Evolutionary conservation across 148 eudicot species (phyloP), one percentile per base, ranked within the genome.

Genomic region (Amaranthus cruentus): DNA sequence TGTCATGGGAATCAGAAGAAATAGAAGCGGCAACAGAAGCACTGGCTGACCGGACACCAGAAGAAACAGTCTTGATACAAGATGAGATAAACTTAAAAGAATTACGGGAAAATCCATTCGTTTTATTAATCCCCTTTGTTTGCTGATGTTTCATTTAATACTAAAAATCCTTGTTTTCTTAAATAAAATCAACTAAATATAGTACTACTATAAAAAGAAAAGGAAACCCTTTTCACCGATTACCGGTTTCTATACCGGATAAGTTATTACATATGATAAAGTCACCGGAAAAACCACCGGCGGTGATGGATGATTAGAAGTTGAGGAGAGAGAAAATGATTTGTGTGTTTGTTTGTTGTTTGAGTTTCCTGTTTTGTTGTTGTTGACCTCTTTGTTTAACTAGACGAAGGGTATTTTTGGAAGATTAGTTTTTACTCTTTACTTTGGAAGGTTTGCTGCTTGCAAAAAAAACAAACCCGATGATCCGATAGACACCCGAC

Each of bases 21-120:
- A 93, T 85, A 3, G 96, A 87, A 43, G 87, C 88, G 65, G 98
- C 90, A 70, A 95, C 93, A 49, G 99, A 86, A n/a, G 91, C 92
- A 69, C 89, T 83, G 52, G 97, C 97, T 47, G 95, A 92, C 77
- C 94, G 85, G 18, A 96, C 97, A 85, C 92, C 96, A 49, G 97
- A 81, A 67, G 99, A 92, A 61, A 92, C 99, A 52, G 96, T 90
- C 55, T 84, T 96, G 77, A 96, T 83, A 65, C 97, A 96, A 62
- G 97, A 90, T 2, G 99, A 90, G 44, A 96, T 85, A 62, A 96
- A 85, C 82, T 91, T 89, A 81, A 90, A 74, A 1, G 97, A 90
- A 79, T 76, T 82, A 7, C 92, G 93, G 6, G 88, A 55, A 54
- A 88, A 83, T 65, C 91, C 92, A 84, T 85, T 88, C 47, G 70